phyloP scores from a whole-genome alignment of 2,329 filamentous ascomycete species.

The Fusarium sp. region DNA sequence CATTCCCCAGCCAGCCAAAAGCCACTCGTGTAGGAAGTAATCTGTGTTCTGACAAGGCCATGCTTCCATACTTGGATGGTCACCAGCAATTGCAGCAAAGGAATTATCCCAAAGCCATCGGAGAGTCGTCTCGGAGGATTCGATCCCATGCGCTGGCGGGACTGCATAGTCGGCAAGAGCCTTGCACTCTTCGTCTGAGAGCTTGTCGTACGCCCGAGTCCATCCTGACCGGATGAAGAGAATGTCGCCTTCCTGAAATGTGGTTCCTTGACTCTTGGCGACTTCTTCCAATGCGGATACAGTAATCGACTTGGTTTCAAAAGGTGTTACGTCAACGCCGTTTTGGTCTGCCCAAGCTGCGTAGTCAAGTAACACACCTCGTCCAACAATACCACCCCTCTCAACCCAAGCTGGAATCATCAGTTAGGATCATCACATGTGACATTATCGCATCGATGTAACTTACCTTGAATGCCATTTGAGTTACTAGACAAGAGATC shows the following conservation, averaged over 20 bases:
- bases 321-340: constrained; percentile 53
- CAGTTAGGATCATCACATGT: not conserved
- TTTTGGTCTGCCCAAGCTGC: constrained; percentile 58
- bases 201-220: constrained; percentile 57
- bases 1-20: constrained; percentile 64
- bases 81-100: constrained; percentile 68
- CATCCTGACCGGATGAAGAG: constrained; percentile 68
- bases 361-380: constrained; percentile 66
- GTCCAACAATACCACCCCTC: constrained; percentile 60
- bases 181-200: constrained; percentile 53
- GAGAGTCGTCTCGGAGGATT: constrained; percentile 61
- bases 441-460: fast-evolving
- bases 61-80: constrained; percentile 65
- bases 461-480: constrained; percentile 50
- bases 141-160: constrained; percentile 57
- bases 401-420: constrained; percentile 21
- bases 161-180: constrained; percentile 50
- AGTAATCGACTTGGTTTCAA: constrained; percentile 58
- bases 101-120: constrained; percentile 68
- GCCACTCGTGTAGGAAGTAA: constrained; percentile 57
- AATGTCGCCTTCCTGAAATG: constrained; percentile 65
- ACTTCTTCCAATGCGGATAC: constrained; percentile 58
- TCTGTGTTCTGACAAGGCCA: constrained; percentile 55
- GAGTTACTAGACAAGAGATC: constrained; percentile 55
- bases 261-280: constrained; percentile 57